Base-by-base conservation (phyloP, 1,284 basidiomycete genomes). In the Lentinus polychrous region DNA sequence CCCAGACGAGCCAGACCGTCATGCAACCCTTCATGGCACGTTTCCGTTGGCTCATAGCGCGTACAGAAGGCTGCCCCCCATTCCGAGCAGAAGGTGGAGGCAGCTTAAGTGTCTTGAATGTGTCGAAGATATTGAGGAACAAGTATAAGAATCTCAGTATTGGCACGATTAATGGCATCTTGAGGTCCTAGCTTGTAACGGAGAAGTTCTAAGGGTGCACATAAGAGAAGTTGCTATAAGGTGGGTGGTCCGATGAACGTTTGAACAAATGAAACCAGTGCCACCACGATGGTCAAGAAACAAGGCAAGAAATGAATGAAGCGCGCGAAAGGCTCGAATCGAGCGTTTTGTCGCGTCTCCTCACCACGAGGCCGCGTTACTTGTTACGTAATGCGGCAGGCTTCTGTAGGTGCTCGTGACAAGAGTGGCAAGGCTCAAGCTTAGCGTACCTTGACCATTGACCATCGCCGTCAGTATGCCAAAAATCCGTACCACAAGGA, bases 401-500 rank as follows among this genome's bases (percentile, higher is more conserved):
- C n/a, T n/a, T n/a, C n/a, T n/a, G n/a, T n/a, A n/a, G n/a, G n/a
- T n/a, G n/a, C n/a, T n/a, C n/a, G n/a, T n/a, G n/a, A n/a, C n/a
- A n/a, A n/a, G n/a, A n/a, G n/a, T n/a, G n/a, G n/a, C n/a, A n/a
- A 27, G 5, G 27, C 27, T 4, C 4, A 5, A 27, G 27, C 27
- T 27, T 5, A 27, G 10, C 4, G 27, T 10, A 27, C 10, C 27
- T 27, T 10, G 4, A 4, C 27, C 10, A 5, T 10, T 27, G 27
- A 27, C 27, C 27, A 5, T 27, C 27, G 34, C 43, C 41, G 43
- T 55, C 49, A 71, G 57, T 56, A 97, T 99, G 95, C 95, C 95
- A 37, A 94, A 91, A 67, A 96, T 99, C 64, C 82, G 83, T 60
- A 99, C 96, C 22, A 86, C 85, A 46, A 83, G 95, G 59, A 97